Conservation (phyloP, 495 filamentous ascomycete species). For the Aspergillus nanangensis region DNA sequence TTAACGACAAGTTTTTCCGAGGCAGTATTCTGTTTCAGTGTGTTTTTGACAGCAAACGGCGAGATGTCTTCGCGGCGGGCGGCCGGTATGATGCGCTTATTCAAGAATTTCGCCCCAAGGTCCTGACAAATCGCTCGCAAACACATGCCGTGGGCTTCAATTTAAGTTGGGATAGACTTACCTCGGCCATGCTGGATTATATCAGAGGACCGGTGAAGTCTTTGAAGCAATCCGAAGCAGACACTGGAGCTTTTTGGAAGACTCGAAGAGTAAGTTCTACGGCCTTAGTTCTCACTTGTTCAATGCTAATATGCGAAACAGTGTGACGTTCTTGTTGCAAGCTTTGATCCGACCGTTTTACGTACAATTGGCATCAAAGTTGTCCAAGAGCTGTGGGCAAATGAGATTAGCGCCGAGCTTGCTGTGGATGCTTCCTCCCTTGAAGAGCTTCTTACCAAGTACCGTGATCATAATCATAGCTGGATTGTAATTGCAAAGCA, state of each 20-base stretch:
- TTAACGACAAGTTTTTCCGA: slow-evolving; percentile 89
- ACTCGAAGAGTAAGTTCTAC: slow-evolving; percentile 55
- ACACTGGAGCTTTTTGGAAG: slow-evolving; percentile 51
- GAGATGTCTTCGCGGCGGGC: slow-evolving; percentile 87
- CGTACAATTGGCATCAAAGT: slow-evolving; percentile 71
- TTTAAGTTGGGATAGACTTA: slow-evolving; percentile 79
- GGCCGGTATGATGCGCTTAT: slow-evolving; percentile 91
- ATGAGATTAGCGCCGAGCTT: slow-evolving; percentile 86
- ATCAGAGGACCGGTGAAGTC: slow-evolving; percentile 59
- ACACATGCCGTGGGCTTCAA: slow-evolving; percentile 88
- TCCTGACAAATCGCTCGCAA: slow-evolving; percentile 32
- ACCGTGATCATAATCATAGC: slow-evolving; percentile 70
- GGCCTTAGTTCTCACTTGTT: not conserved
- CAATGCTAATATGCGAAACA: slow-evolving; percentile 19
- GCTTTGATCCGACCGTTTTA: slow-evolving; percentile 73
- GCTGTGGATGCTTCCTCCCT: slow-evolving; percentile 66
- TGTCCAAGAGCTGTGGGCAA: slow-evolving; percentile 73
- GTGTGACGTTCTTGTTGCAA: slow-evolving; percentile 88
- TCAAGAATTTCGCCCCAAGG: slow-evolving; percentile 39
- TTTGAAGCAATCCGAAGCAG: slow-evolving; percentile 56
- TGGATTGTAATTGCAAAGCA: slow-evolving; percentile 88
- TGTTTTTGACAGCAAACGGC: slow-evolving; percentile 78
- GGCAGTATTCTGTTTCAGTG: slow-evolving; percentile 90
- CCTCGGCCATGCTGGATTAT: slow-evolving; percentile 59
- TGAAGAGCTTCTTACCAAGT: slow-evolving; percentile 65